Evolutionary conservation across 116 monocot genomes (phyloP), one percentile per base, ranked within the genome.

Genomic region (Trichopus zeylanicus): DNA sequence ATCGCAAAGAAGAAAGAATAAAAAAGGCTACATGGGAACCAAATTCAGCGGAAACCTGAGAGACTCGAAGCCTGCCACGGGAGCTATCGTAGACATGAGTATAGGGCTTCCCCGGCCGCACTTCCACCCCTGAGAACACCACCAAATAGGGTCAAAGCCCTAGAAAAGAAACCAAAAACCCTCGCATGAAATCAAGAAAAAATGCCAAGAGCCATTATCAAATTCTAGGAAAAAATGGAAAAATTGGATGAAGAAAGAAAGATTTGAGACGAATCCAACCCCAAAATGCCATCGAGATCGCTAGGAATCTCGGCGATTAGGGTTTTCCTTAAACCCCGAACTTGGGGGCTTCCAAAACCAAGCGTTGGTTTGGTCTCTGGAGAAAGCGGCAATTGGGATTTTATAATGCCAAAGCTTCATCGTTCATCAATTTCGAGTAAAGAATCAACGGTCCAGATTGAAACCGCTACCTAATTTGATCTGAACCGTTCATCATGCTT

Each of bases 61-160:
- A 68, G 57, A 98, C 48, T 18, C 88, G 88, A 30, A 98, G 87
- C 68, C 85, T 67, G 2, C 98, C 98, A 16, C 59, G 60, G 16
- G 59, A 26, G 1, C 57, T 10, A 55, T 81, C 78, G 51, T 63
- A 70, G 26, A 8, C 23, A 29, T 80, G 85, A 26, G 67, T 83
- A 51, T 80, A 91, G 16, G 92, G 75, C n/a, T 71, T 91, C 24
- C 84, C 88, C 0, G 98, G 82, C 70, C 73, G 80, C 66, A 97
- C 70, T 38, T 91, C 91, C 27, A 78, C 64, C 2, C 91, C 97
- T 97, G 72, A 15, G 21, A 59, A 18, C 56, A 46, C 25, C 8
- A 33, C n/a, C n/a, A 60, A 54, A 10, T 29, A 18, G 38, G 0
- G 28, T 23, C 20, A 19, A 33, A 59, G 16, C 4, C 27, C 22